Conservation (phyloP, 1,284 basidiomycete species). For the Neonothopanus nambi region DNA sequence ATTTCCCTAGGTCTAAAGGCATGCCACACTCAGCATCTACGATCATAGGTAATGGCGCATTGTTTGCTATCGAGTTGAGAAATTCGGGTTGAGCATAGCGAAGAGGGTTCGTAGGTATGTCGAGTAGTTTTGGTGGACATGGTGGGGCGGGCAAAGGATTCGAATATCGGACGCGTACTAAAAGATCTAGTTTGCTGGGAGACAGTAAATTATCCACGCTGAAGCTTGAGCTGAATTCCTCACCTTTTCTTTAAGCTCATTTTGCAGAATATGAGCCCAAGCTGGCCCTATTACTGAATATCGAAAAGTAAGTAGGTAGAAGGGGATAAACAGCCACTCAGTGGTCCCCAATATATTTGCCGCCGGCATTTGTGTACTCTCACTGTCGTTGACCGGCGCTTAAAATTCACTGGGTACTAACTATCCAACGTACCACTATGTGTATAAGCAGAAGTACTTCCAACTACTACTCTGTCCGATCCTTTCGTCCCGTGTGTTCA, state of each 20-base stretch:
- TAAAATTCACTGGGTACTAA: too few species aligned
- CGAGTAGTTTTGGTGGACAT: conserved; percentile 90
- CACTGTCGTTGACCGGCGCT: too few species aligned
- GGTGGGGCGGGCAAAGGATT: conserved; percentile 93
- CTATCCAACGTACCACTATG: too few species aligned
- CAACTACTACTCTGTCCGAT: too few species aligned
- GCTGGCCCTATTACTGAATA: too few species aligned
- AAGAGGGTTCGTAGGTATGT: conserved; percentile 82
- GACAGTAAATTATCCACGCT: background rate
- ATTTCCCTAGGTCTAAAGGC: conserved; percentile 85
- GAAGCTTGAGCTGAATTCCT: background rate
- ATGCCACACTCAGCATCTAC: conserved; percentile 94
- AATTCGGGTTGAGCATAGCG: conserved; percentile 87
- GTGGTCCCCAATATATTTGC: background rate
- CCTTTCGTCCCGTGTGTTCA: too few species aligned
- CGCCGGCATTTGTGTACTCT: conserved; percentile 1
- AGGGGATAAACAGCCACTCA: background rate
- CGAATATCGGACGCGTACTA: conserved; percentile 89
- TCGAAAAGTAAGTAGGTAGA: too few species aligned
- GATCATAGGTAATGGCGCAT: conserved; percentile 86
- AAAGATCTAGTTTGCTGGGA: conserved; percentile 76
- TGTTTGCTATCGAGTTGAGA: conserved; percentile 76
- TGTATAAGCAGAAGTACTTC: too few species aligned
- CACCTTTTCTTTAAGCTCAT: conserved; percentile 29
- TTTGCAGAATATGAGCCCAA: conserved; percentile 2